Evolutionary conservation across 2,329 filamentous ascomycete genomes (phyloP).

Genomic region (Colletotrichum tanaceti): DNA sequence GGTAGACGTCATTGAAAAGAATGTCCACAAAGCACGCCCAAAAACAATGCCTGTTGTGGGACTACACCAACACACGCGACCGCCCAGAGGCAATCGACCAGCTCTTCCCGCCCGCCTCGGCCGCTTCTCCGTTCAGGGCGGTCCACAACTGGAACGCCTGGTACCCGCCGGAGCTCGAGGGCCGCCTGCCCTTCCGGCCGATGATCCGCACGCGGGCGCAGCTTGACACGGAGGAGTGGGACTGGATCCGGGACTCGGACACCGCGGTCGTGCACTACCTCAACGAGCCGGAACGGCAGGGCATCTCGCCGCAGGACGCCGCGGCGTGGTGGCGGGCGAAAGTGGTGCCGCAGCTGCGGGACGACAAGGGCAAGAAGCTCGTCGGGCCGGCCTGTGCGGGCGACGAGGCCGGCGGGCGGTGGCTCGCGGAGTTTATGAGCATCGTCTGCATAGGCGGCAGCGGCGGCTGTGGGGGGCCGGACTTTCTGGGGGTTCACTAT

Average conservation of each 20-base stretch:
- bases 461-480: constrained; percentile 48
- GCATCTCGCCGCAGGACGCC: constrained; percentile 50
- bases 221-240: constrained; percentile 54
- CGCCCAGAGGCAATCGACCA: constrained; percentile 50
- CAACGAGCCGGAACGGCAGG: constrained; percentile 58
- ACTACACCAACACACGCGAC: constrained; percentile 55
- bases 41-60: constrained; percentile 57
- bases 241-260: constrained; percentile 43
- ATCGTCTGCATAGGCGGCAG: constrained; percentile 45
- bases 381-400: constrained; percentile 54
- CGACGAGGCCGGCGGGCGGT: constrained; percentile 52
- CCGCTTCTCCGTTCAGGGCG: constrained; percentile 48
- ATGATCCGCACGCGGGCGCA: constrained; percentile 55
- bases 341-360: constrained; percentile 47
- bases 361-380: constrained; percentile 46
- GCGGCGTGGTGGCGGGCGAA: constrained; percentile 53
- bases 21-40: background rate
- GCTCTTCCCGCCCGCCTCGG: constrained; percentile 45
- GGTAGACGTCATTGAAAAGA: background rate
- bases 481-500: constrained; percentile 58
- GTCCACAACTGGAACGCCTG: constrained; percentile 57
- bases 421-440: constrained; percentile 56
- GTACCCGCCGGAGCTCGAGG: constrained; percentile 51
- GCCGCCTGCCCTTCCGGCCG: constrained; percentile 53
- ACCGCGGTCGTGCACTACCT: constrained; percentile 56